These are phyloP conservation scores for Pyracantha coccinea DNA, from an alignment of 331 rosid species.

Conservation along the genomic window DNA sequence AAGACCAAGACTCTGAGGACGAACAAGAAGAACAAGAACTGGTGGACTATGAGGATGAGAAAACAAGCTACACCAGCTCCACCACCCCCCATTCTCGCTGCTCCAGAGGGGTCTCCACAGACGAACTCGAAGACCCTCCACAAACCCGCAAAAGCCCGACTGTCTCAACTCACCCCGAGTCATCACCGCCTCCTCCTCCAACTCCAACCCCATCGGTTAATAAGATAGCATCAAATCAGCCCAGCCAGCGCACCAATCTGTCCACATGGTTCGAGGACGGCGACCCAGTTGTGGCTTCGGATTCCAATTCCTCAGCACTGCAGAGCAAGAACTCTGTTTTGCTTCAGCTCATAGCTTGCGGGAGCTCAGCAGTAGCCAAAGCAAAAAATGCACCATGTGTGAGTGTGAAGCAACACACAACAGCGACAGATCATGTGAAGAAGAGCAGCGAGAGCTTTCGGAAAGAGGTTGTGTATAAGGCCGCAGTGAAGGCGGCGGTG, in stretches of 20 bases:
- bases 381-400: constrained; percentile 14
- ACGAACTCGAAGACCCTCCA: constrained; percentile 31
- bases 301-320: background rate
- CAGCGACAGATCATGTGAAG: background rate
- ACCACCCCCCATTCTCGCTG: constrained; percentile 78
- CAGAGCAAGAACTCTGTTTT: constrained; percentile 41
- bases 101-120: constrained; percentile 73
- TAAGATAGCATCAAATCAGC: background rate
- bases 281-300: constrained; percentile 9
- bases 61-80: constrained; percentile 46
- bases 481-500: constrained; percentile 8
- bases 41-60: constrained; percentile 46
- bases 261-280: constrained; percentile 25
- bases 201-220: background rate
- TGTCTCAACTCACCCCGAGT: background rate
- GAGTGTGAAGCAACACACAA: constrained; percentile 1
- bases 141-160: background rate
- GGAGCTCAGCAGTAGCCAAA: constrained; percentile 38
- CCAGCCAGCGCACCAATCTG: constrained; percentile 9
- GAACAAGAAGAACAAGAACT: constrained; percentile 30
- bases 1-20: constrained; percentile 4
- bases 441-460: constrained; percentile 14
- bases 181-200: background rate
- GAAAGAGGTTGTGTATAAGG: constrained; percentile 25
- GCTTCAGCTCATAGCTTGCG: constrained; percentile 62